These are phyloP conservation scores for Cajanus cajan DNA, from an alignment of 306 rosid species.

Conservation along the genomic window DNA sequence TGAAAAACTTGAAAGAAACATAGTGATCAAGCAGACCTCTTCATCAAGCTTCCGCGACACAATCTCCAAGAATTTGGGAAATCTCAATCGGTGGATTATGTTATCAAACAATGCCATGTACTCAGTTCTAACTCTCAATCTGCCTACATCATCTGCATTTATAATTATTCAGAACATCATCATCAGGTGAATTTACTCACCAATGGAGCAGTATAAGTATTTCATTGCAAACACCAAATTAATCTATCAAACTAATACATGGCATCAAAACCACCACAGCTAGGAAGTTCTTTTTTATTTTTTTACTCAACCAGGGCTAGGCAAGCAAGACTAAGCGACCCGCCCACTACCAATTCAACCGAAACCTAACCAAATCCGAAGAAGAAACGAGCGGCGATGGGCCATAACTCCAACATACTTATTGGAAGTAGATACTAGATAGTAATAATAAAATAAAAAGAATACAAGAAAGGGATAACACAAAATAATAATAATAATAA, in stretches of 20 bases:
- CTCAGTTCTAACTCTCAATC: constrained; percentile 37
- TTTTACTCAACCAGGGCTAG: no score
- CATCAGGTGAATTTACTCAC: not conserved
- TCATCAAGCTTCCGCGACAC: constrained; percentile 54
- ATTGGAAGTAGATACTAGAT: not conserved
- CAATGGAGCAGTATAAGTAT: not conserved
- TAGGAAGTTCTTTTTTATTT: not conserved
- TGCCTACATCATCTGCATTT: constrained; percentile 44
- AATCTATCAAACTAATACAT: not conserved
- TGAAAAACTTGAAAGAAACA: constrained; percentile 19
- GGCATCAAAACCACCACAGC: not conserved
- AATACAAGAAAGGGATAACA: not conserved
- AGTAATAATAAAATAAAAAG: no score
- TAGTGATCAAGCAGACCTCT: constrained; percentile 45
- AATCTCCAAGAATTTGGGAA: constrained; percentile 70
- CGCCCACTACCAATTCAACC: no score
- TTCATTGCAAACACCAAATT: not conserved
- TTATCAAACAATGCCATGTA: constrained; percentile 68
- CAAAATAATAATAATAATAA: not conserved
- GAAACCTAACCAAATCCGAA: no score
- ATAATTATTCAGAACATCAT: not conserved
- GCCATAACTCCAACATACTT: not conserved
- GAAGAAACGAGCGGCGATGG: no score
- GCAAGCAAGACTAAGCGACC: no score
- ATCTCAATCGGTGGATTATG: constrained; percentile 77